These are phyloP conservation scores for Neurospora tetraspora DNA, from an alignment of 495 filamentous ascomycete species.

Conservation along the genomic window DNA sequence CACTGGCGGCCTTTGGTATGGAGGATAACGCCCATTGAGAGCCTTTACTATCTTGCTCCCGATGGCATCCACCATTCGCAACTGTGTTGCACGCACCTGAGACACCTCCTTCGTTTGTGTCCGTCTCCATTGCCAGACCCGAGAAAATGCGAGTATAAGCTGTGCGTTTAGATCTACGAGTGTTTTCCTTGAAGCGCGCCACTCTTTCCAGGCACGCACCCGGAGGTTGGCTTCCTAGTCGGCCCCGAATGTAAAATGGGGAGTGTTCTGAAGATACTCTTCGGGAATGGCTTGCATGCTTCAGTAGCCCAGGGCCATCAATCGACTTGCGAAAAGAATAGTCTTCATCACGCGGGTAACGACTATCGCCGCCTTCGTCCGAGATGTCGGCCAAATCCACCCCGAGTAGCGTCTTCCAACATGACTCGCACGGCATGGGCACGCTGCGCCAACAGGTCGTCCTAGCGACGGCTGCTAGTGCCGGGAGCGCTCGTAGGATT, in stretches of 20 bases:
- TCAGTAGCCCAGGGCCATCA: neutral
- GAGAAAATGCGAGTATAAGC: neutral
- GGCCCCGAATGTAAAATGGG: neutral
- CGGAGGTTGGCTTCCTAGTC: neutral
- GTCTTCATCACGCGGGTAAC: neutral
- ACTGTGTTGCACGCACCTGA: neutral
- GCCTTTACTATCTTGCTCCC: neutral
- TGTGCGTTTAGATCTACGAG: neutral
- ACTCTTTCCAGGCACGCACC: neutral
- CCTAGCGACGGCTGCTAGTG: constrained; percentile 14
- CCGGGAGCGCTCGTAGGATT: constrained; percentile 4
- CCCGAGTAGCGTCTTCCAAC: neutral
- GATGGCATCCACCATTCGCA: neutral
- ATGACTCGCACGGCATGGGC: neutral
- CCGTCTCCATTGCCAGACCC: neutral
- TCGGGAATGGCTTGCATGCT: neutral
- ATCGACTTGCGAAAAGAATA: neutral
- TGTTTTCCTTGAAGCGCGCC: neutral
- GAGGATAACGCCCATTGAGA: neutral
- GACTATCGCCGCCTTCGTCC: neutral
- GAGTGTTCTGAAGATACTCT: neutral
- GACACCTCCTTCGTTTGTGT: neutral
- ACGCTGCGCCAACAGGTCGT: neutral
- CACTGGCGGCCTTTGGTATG: neutral
- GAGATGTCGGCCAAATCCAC: neutral